A percentile compares a stretch with the other conserved stretches of the same genome.
Conservation (phyloP, 495 filamentous ascomycete genomes). For the Trichoderma gamsii region DNA sequence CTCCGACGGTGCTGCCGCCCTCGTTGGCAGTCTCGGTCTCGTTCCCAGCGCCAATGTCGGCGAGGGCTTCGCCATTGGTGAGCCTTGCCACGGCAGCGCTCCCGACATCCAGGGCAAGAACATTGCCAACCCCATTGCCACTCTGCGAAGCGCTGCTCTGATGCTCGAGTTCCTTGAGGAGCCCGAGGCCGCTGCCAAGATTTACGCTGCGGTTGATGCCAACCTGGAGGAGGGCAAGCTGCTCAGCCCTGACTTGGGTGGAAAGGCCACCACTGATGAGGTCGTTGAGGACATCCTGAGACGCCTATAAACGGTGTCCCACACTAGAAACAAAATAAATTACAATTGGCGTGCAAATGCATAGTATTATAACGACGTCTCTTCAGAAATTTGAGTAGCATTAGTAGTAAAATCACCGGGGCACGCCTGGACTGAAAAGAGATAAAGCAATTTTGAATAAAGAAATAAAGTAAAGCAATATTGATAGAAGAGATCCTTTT, state of each 20-base stretch:
- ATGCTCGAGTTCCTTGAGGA: constrained; percentile 95
- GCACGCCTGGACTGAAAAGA: background rate
- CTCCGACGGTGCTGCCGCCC: constrained; percentile 88
- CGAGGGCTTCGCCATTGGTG: constrained; percentile 89
- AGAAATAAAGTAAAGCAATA: background rate
- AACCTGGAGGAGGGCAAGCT: constrained; percentile 79
- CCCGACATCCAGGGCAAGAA: constrained; percentile 91
- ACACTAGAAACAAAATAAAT: background rate
- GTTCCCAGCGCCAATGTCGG: constrained; percentile 97
- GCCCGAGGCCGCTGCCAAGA: constrained; percentile 75
- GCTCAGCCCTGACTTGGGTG: constrained; percentile 87
- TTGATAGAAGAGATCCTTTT: background rate
- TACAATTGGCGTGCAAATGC: background rate
- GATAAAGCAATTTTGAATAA: background rate
- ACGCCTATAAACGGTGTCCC: constrained; percentile 52
- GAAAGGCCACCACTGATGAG: constrained; percentile 78
- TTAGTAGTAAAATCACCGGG: background rate
- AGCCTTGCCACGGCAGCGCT: constrained; percentile 94
- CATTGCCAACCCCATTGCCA: constrained; percentile 95
- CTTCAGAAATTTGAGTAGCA: background rate
- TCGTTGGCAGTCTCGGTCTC: constrained; percentile 88
- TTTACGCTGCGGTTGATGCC: constrained; percentile 87
- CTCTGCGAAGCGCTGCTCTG: constrained; percentile 79
- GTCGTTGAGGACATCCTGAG: constrained; percentile 85
- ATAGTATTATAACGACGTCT: background rate